Conservation (phyloP, 768 basidiomycete genomes). For the Boletellus emodensis region DNA sequence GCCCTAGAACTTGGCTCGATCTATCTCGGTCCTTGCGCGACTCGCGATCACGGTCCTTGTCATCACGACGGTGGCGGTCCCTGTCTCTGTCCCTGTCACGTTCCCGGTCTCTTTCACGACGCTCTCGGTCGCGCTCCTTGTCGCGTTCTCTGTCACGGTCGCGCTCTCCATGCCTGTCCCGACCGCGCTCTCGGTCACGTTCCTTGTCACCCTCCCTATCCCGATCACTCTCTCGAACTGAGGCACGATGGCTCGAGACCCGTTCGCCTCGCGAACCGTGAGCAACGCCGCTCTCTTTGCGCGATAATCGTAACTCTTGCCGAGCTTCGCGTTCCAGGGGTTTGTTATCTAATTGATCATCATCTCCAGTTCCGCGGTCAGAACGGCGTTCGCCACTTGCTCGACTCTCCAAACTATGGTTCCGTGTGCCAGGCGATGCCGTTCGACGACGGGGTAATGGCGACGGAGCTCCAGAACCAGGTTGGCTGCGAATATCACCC, state of each 20-base stretch:
- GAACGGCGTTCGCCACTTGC: constrained; percentile 63
- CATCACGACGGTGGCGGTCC: constrained; percentile 51
- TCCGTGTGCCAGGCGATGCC: constrained; percentile 62
- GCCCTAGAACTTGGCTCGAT: constrained; percentile 33
- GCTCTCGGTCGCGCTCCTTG: constrained; percentile 35
- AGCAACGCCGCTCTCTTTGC: constrained; percentile 44
- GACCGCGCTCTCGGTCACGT: constrained; percentile 45
- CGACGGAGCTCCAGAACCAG: constrained; percentile 52
- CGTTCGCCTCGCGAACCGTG: constrained; percentile 53
- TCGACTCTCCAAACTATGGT: constrained; percentile 69
- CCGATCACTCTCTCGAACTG: constrained; percentile 30
- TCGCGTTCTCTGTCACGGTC: constrained; percentile 45
- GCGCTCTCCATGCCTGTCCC: constrained; percentile 44
- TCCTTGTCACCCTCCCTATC: constrained; percentile 46
- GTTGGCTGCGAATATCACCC: constrained; percentile 42
- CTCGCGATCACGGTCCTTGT: constrained; percentile 63
- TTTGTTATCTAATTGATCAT: constrained; percentile 47
- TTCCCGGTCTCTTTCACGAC: constrained; percentile 43
- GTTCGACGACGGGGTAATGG: constrained; percentile 56
- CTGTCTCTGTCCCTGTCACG: constrained; percentile 46
- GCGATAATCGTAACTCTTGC: constrained; percentile 42
- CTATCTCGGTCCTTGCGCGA: constrained; percentile 58
- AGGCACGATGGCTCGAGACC: constrained; percentile 39
- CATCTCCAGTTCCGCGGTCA: constrained; percentile 46
- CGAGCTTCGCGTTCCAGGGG: constrained; percentile 48